A percentile compares a stretch with the other conserved stretches of the same genome.
Conservation (phyloP, 140 eudicot species). For the Senecio squalidus region DNA sequence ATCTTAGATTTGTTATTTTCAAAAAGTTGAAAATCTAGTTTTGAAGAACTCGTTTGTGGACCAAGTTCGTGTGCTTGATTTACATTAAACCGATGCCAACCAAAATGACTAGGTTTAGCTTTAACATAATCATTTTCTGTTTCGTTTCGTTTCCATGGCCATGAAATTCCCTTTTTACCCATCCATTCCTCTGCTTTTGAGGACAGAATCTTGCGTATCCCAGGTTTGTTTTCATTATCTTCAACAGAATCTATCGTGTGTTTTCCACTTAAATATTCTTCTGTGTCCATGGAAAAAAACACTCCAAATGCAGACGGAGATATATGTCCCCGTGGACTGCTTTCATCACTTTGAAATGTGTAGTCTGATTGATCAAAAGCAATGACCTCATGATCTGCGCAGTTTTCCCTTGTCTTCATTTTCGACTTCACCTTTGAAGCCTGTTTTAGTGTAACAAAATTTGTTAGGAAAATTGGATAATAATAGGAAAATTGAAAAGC, state of each 20-base stretch:
- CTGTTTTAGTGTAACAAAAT: background rate
- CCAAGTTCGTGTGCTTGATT: conserved; percentile 48
- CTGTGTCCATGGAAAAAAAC: conserved; percentile 22
- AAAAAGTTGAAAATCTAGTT: too few species aligned
- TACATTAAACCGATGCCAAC: conserved; percentile 41
- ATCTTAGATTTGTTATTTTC: too few species aligned
- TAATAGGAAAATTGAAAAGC: too few species aligned
- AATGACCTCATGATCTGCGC: conserved; percentile 50
- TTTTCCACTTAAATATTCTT: conserved; percentile 29
- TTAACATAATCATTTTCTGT: conserved; percentile 28
- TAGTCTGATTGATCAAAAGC: too few species aligned
- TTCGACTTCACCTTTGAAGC: conserved; percentile 41
- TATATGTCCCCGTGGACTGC: conserved; percentile 55
- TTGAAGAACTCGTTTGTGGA: conserved; percentile 18
- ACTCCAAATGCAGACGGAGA: conserved; percentile 39
- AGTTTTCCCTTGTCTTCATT: conserved; percentile 26
- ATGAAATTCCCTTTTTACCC: too few species aligned
- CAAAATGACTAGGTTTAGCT: conserved; percentile 35
- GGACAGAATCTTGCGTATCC: conserved; percentile 44
- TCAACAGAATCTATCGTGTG: conserved; percentile 32
- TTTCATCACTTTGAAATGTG: conserved; percentile 49
- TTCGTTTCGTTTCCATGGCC: conserved; percentile 58
- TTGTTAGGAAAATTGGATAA: background rate
- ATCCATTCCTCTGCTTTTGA: conserved; percentile 70
- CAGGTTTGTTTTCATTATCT: conserved; percentile 43